Evolutionary conservation across 2,329 filamentous ascomycete genomes (phyloP), one percentile per base, ranked within the genome.

Genomic region (Elsinoe australis): DNA sequence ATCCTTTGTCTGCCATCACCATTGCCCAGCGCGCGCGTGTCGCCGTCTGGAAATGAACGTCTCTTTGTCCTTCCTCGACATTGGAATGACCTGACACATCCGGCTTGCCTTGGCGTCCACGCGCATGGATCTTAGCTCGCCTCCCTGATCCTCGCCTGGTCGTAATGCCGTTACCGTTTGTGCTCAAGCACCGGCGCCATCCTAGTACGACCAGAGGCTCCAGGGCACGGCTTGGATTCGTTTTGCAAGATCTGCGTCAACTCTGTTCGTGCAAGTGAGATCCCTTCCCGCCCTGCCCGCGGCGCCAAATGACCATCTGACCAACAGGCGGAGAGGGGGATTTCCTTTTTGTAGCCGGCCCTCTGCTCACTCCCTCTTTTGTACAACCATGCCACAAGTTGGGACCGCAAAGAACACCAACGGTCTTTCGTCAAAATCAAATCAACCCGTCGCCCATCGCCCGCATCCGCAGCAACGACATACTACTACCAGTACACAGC

Each of bases 61-160:
- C n/a, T n/a, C n/a, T n/a, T n/a, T n/a, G n/a, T n/a, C n/a, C n/a
- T n/a, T n/a, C n/a, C n/a, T 32, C 39, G 24, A 28, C 39, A 28
- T 44, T 44, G 24, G 28, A 28, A 17, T n/a, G 17, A 35, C 32
- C 31, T 48, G 46, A 48, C 46, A 48, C 34, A 48, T 48, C 34
- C 46, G 32, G 46, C 34, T 21, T 19, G 19, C 33, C 46, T 39
- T 36, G 34, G 46, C 32, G 46, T 47, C 29, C 21, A 35, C 21
- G 44, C 44, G 44, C 22, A 28, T 21, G 17, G 21, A 34, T 48
- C 34, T 48, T 48, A 35, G 46, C 33, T 39, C 24, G 46, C 32
- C 46, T 48, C 28, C 39, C 39, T 44, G 39, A 32, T 44, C 39
- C 39, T 44, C 26, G 21, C 32, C 39, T 44, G 39, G 39, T 44